These are phyloP conservation scores for Rhizoctonia solani DNA, from an alignment of 1,284 basidiomycete species.

Conservation along the genomic window DNA sequence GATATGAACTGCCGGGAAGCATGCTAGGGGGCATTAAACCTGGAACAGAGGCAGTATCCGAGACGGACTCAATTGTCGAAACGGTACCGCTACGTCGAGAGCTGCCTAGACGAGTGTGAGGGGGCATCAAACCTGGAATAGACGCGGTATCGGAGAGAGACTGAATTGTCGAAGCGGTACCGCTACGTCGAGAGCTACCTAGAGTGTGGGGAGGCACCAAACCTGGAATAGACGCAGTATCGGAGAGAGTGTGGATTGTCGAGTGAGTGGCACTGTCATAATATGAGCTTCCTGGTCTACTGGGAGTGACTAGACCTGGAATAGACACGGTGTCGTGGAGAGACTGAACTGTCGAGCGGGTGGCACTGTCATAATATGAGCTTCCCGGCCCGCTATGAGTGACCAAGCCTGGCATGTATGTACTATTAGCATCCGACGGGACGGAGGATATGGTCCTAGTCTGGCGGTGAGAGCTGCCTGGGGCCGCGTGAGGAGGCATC, in stretches of 20 bases:
- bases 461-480: not conserved
- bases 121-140: too few relatives aligned
- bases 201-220: not conserved
- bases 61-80: not conserved
- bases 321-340: not conserved
- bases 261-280: not conserved
- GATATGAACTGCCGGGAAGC: not conserved
- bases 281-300: not conserved
- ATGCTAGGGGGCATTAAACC: not conserved
- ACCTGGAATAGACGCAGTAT: not conserved
- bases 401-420: not conserved
- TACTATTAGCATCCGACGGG: too few relatives aligned
- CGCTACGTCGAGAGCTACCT: not conserved
- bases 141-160: too few relatives aligned
- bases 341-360: not conserved
- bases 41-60: not conserved
- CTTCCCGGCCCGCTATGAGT: not conserved
- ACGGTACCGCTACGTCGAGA: not conserved
- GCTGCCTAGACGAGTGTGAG: too few relatives aligned
- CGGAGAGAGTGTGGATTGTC: not conserved
- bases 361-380: not conserved
- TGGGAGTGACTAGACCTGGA: not conserved
- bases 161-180: too few relatives aligned
- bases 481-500: not conserved
- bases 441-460: too few relatives aligned